These are phyloP conservation scores for Myxozyma mucilagina DNA, from an alignment of 805 yeast species.

Conservation along the genomic window DNA sequence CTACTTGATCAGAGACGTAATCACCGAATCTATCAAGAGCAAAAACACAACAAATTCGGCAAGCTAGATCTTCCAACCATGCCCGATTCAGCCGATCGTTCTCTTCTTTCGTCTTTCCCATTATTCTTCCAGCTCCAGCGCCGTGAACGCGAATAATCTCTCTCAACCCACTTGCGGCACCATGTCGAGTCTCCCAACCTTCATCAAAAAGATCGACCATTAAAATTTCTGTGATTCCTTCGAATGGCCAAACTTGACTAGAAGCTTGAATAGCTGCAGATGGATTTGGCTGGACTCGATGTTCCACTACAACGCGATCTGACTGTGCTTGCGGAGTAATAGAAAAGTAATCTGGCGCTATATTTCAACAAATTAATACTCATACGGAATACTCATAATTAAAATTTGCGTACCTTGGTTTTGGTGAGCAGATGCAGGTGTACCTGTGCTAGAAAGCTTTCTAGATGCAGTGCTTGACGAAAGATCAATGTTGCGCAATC, in stretches of 20 bases:
- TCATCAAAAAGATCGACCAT: slow-evolving; percentile 79
- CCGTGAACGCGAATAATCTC: slow-evolving; percentile 86
- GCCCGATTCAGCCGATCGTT: slow-evolving; percentile 65
- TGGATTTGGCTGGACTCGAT: slow-evolving; percentile 62
- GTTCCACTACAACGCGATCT: slow-evolving; percentile 80
- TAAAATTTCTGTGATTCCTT: slow-evolving; percentile 83
- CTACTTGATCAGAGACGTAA: slow-evolving; percentile 94
- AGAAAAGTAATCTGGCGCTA: slow-evolving; percentile 31
- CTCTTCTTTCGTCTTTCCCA: slow-evolving; percentile 58
- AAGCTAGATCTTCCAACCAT: slow-evolving; percentile 84
- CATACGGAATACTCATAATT: not conserved
- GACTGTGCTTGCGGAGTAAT: slow-evolving; percentile 73
- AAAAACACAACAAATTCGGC: slow-evolving; percentile 79
- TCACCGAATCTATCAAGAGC: slow-evolving; percentile 96
- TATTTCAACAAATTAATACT: too few relatives aligned
- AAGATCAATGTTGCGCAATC: slow-evolving; percentile 30
- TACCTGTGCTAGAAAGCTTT: slow-evolving; percentile 9
- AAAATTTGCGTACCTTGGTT: slow-evolving; percentile 7
- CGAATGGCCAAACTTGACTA: slow-evolving; percentile 81
- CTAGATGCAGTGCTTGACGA: slow-evolving; percentile 38
- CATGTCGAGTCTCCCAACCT: slow-evolving; percentile 94
- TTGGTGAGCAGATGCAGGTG: not conserved
- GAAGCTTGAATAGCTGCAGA: slow-evolving; percentile 44
- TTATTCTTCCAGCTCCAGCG: slow-evolving; percentile 76
- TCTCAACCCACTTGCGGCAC: slow-evolving; percentile 88